Evolutionary conservation across 2,329 filamentous ascomycete genomes (phyloP).

Genomic region (Lasiodiplodia sp.): DNA sequence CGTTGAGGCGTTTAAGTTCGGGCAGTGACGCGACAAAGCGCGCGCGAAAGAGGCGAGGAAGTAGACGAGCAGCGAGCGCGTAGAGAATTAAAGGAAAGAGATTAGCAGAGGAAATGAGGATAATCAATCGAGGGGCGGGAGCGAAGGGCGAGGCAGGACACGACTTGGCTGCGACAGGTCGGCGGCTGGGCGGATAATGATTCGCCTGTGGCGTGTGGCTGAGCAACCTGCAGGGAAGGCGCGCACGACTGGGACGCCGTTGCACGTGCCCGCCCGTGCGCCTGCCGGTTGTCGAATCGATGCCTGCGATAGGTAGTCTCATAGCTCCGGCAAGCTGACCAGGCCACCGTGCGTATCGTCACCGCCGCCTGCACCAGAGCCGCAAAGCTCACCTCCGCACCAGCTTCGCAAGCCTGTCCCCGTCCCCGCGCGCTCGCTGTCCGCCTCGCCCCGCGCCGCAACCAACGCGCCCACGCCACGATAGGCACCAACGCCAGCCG

Average conservation of each 20-base stretch:
- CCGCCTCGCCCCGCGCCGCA: constrained; percentile 1
- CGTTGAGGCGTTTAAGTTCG: constrained; percentile 1
- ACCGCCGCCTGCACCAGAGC: neutral
- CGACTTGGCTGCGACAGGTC: constrained; percentile 1
- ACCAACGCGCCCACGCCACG: neutral
- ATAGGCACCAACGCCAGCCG: constrained; percentile 1
- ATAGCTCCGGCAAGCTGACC: constrained; percentile 9
- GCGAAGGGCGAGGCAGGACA: neutral
- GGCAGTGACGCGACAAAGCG: neutral
- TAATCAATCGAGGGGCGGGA: constrained; percentile 1
- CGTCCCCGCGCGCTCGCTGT: neutral
- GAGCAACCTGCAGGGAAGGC: constrained; percentile 5
- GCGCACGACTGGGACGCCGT: constrained; percentile 9
- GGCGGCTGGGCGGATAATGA: constrained; percentile 7
- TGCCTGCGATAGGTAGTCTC: constrained; percentile 9
- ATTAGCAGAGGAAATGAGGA: neutral
- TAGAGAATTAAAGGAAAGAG: neutral
- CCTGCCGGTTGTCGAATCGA: constrained; percentile 10
- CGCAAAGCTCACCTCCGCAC: neutral
- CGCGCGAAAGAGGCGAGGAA: neutral
- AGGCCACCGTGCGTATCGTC: constrained; percentile 4
- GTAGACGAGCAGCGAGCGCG: neutral
- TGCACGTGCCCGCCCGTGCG: constrained; percentile 8
- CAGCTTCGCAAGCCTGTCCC: neutral
- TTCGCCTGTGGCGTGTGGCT: constrained; percentile 1